Base-by-base conservation (phyloP, 345 rosid species). In the Gossypium herbaceum region DNA sequence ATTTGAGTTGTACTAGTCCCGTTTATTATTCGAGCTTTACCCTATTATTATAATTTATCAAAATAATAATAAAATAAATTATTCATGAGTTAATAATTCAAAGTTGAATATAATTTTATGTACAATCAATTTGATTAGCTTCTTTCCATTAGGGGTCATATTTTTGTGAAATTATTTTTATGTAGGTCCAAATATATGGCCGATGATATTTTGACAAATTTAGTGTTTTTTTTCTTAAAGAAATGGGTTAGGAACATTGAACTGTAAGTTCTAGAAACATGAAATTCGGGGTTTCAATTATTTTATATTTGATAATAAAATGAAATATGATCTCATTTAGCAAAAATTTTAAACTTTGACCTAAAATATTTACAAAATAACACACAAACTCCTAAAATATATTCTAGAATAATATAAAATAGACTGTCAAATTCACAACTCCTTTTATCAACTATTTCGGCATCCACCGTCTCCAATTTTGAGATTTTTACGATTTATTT, bases 1-100 rank as follows among this genome's bases (percentile, higher is more conserved):
- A 4, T 4, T 29, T 0, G 0, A 29, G 3, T 3, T 27, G 0
- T 4, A 0, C 0, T 3, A 29, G 1, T 29, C 34, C 0, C 1
- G 4, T 29, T 29, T 29, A 3, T 29, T 3, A 0, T 29, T 34
- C 39, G 1, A 34, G 1, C 3, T 34, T 34, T 34, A 34, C 0
- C 6, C 0, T 34, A 4, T 4, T 34, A 34, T 4, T 34, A 0
- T 27, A 4, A 34, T 34, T 34, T 4, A 34, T 6, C 1, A 34
- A 34, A 34, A 34, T 4, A 34, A 34, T 4, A 27, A 27, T 20
- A 3, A 29, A 29, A 29, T 0, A 27, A 27, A 4, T 5, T 34
- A 34, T 34, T 34, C 41, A 1, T 34, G 1, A 1, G 41, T 34
- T 34, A 34, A 16, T 4, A 52, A 52, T 6, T 15, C 7, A 52